phyloP scores from a whole-genome alignment of 2,329 filamentous ascomycete genomes.

The Pseudocercospora eumusae region DNA sequence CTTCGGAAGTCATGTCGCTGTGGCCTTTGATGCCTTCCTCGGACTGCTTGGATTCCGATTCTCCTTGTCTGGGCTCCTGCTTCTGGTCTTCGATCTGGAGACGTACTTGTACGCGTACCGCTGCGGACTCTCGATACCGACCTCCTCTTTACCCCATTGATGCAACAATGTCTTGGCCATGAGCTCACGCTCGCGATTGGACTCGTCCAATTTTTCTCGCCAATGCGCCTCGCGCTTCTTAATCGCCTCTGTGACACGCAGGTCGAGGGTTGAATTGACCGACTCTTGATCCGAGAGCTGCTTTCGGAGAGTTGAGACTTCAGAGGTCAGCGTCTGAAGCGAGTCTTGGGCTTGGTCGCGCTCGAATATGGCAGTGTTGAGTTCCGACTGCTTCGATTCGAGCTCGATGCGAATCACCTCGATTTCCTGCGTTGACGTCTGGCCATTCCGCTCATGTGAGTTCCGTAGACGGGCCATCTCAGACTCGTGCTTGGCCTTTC shows the following conservation, averaged over 20 bases:
- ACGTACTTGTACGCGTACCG: slow-evolving; percentile 39
- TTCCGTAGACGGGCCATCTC: slow-evolving; percentile 27
- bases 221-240: slow-evolving; percentile 31
- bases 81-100: slow-evolving; percentile 6
- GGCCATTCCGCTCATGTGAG: slow-evolving; percentile 18
- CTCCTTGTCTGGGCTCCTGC: slow-evolving; percentile 16
- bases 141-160: slow-evolving; percentile 71
- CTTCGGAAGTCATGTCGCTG: not conserved
- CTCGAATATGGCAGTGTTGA: slow-evolving; percentile 35
- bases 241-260: slow-evolving; percentile 28
- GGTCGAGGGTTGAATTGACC: slow-evolving; percentile 32
- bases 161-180: slow-evolving; percentile 63
- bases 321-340: slow-evolving; percentile 15
- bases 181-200: slow-evolving; percentile 36
- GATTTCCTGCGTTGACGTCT: slow-evolving; percentile 23
- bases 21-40: not conserved
- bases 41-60: slow-evolving; percentile 16
- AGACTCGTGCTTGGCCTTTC: slow-evolving; percentile 28
- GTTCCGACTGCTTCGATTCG: slow-evolving; percentile 29
- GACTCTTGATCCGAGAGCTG: slow-evolving; percentile 26
- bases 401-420: slow-evolving; percentile 26
- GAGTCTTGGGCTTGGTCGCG: slow-evolving; percentile 33
- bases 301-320: slow-evolving; percentile 10
- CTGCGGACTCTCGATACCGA: slow-evolving; percentile 38
- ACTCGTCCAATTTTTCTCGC: slow-evolving; percentile 29